Evolutionary conservation across 1,284 basidiomycete genomes (phyloP).

Genomic region (Cystobasidium sp.): DNA sequence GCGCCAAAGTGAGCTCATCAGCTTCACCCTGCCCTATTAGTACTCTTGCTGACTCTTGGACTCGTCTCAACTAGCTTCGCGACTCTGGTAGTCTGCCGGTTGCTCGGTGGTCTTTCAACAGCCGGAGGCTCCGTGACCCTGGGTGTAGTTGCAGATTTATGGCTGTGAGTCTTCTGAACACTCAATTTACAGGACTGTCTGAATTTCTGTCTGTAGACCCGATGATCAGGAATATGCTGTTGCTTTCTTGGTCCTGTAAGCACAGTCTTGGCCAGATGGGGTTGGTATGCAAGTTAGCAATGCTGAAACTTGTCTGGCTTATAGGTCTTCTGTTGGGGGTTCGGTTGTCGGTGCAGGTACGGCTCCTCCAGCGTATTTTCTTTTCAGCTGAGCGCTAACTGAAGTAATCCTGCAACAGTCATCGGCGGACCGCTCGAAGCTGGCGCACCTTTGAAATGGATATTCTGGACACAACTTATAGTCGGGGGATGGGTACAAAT

Average conservation of each 20-base stretch:
- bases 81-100: conserved; percentile 54
- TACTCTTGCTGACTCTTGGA: neutral
- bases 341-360: neutral
- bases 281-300: too few species aligned
- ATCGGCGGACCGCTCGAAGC: neutral
- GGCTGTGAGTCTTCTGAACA: too few species aligned
- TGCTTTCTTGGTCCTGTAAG: conserved; percentile 4
- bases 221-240: conserved; percentile 16
- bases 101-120: conserved; percentile 55
- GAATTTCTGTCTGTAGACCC: conserved; percentile 7
- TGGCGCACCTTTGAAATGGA: conserved; percentile 1
- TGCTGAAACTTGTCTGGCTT: too few species aligned
- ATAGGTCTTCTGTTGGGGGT: neutral
- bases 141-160: conserved; percentile 41
- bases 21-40: neutral
- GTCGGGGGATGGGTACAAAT: conserved; percentile 58
- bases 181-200: too few species aligned
- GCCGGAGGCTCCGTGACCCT: conserved; percentile 59
- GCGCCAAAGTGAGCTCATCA: conserved; percentile 53
- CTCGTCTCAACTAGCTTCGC: conserved; percentile 34
- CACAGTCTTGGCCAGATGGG: too few species aligned
- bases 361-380: neutral
- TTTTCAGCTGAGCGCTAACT: too few species aligned
- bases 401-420: too few species aligned
- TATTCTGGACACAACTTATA: conserved; percentile 55